Conservation (phyloP, 1,284 basidiomycete species). For the Cutaneotrichosporon cyanovorans region DNA sequence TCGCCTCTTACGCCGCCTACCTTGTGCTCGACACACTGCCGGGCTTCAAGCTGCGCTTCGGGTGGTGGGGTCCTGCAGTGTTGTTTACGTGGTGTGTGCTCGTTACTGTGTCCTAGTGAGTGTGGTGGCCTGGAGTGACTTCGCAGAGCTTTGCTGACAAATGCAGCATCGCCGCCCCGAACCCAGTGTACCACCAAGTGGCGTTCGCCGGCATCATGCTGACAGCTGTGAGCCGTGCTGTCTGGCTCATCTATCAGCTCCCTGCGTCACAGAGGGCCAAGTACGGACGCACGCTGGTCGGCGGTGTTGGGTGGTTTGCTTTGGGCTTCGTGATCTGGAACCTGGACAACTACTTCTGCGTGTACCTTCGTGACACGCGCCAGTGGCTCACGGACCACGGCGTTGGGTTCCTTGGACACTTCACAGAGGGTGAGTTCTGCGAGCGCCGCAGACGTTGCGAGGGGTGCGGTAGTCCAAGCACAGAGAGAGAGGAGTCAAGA, state of each 20-base stretch:
- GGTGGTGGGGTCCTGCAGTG: slow-evolving; percentile 25
- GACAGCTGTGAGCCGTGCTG: slow-evolving; percentile 26
- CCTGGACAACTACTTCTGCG: slow-evolving; percentile 51
- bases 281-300: slow-evolving; percentile 25
- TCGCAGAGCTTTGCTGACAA: too few relatives aligned
- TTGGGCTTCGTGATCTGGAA: slow-evolving; percentile 51
- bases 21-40: slow-evolving; percentile 39
- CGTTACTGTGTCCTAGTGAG: slow-evolving; percentile 46
- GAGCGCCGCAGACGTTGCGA: neutral
- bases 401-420: slow-evolving; percentile 29
- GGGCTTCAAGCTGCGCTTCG: slow-evolving; percentile 31
- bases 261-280: slow-evolving; percentile 20
- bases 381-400: slow-evolving; percentile 15
- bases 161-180: slow-evolving; percentile 46
- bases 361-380: slow-evolving; percentile 22
- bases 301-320: slow-evolving; percentile 39
- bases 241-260: slow-evolving; percentile 32
- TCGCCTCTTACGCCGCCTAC: slow-evolving; percentile 36
- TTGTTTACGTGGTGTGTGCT: slow-evolving; percentile 35
- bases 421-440: slow-evolving; percentile 33
- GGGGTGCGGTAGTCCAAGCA: neutral
- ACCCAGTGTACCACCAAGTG: slow-evolving; percentile 52
- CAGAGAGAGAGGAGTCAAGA: too few relatives aligned
- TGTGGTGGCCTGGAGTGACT: slow-evolving; percentile 2
- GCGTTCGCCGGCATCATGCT: slow-evolving; percentile 48